Base-by-base conservation (phyloP, 192 early-diverging fungal genomes). In the Coemansia sp. region DNA sequence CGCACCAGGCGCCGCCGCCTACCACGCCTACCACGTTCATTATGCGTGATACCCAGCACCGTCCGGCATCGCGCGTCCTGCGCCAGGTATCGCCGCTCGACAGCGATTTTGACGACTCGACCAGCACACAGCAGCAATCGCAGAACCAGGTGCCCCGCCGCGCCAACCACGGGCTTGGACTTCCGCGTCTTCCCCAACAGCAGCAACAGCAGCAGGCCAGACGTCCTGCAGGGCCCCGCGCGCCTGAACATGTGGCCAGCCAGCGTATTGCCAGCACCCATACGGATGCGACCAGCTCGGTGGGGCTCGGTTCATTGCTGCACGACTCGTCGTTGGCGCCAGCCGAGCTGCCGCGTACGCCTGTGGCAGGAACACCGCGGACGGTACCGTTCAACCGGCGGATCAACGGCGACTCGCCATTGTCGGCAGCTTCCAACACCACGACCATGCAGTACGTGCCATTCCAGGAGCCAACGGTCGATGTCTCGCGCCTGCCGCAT, bases 401-500 rank as follows among this genome's bases (percentile, higher is more conserved):
- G 17, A 41, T 41, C 38, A 17, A 41, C 15, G 13, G 38, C 10
- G 38, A 13, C 15, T 47, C 44, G 44, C 44, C 41, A 30, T 19
- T 25, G 36, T 31, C 54, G 33, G 58, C 42, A 20, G n/a, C 30
- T 8, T 48, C 11, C 20, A 47, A 47, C 44, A 47, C 20, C 44
- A 47, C 44, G 2, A 47, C 44, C 5, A 48, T 50, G 33, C 40
- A n/a, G 10, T 81, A 81, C 31, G 62, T 72, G 66, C 78, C 78
- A 52, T 81, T 81, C 55, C 78, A 81, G 60, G 78, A 81, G 6
- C 78, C 78, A 3, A 81, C 78, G 0, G 69, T 81, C 4, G 78
- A 81, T 25, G 44, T 81, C 6, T 53, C 42, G 28, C 54, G 64
- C 34, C 42, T 81, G 62, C 68, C 68, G 4, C 25, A 48, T 5